Evolutionary conservation across 192 early-diverging fungal genomes (phyloP), one percentile per base, ranked within the genome.

Genomic region (Coemansia sp.): DNA sequence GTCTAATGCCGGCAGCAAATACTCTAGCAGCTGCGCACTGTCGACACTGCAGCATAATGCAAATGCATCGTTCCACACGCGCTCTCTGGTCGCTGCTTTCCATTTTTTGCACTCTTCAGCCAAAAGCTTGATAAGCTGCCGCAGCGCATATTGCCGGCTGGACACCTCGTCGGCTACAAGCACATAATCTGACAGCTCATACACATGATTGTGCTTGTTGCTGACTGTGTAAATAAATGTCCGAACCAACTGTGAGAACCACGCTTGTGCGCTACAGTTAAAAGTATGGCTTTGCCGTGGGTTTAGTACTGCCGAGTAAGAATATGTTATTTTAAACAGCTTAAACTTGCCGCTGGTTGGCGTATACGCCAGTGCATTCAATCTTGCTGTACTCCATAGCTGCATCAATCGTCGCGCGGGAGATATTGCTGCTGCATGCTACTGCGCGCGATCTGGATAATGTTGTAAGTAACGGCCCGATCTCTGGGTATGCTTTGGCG

Each of bases 381-480:
- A 62, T 62, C 49, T 81, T 81, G 66, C 78, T 81, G 53, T 81
- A 81, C 55, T 75, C 78, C 49, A 72, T 60, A 16, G 74, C 69
- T 8, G 78, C 51, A 21, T 58, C 47, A 17, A 81, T 55, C 25
- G 75, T 55, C 6, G 74, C 74, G 50, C 61, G 54, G 23, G 62
- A 58, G 3, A 72, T 37, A 38, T 64, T 48, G 39, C 43, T 50
- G 45, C 63, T 56, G 38, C 55, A 5, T 12, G 64, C 70, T 2
- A 68, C 62, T n/a, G 41, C 12, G 29, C 56, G 58, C 8, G 64
- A 75, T 31, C 63, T 65, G 0, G 65, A 54, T 8, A 81, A 65
- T 16, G 78, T 75, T 9, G 55, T 65, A 19, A 75, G 41, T n/a
- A 81, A 41, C 25, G 72, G 74, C 26, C 78, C 78, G 25, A 68